Base-by-base conservation (phyloP, 345 rosid genomes). In the Cardamine resedifolia region DNA sequence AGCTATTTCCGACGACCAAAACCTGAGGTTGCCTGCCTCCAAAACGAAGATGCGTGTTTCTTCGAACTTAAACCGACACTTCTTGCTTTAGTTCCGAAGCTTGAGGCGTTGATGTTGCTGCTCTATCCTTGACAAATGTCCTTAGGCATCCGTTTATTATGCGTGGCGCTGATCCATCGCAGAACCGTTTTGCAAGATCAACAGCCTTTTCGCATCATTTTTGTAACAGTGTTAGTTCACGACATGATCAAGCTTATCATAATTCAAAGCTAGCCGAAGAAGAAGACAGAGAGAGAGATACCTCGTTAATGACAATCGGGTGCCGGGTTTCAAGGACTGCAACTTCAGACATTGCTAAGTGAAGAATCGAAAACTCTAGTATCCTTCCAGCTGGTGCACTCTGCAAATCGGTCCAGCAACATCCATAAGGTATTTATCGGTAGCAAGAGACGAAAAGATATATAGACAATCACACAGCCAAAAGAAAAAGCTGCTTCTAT, bases 281-380 rank as follows among this genome's bases (percentile, higher is more conserved):
- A 19, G 28, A 38, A 60, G 27, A 47, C 2, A 5, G 11, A 38
- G 31, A 18, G 31, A 44, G 58, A 69, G 34, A 45, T 58, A 85
- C 98, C 97, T 95, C 99, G 56, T 95, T 95, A 16, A 91, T 95
- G 72, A 95, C 99, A 53, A 95, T 95, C 50, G 82, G 99, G 80
- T 88, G 97, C 48, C 87, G 83, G 24, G 97, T 94, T 71, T 86
- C 96, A 38, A 94, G 78, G 80, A 88, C 88, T 19, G 87, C 64
- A 47, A 91, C 85, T 83, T 94, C 99, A 10, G 99, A 91, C 97
- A 91, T 95, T 26, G 97, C 96, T 74, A 95, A 64, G 72, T 88
- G 99, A 67, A 95, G 97, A 78, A 95, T 88, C 24, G 92, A 83
- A 36, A 95, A 80, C 84, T 95, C 99, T 72, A 95, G 72, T 75